Conservation (phyloP, 2,329 filamentous ascomycete genomes). For the Fusarium humuli region DNA sequence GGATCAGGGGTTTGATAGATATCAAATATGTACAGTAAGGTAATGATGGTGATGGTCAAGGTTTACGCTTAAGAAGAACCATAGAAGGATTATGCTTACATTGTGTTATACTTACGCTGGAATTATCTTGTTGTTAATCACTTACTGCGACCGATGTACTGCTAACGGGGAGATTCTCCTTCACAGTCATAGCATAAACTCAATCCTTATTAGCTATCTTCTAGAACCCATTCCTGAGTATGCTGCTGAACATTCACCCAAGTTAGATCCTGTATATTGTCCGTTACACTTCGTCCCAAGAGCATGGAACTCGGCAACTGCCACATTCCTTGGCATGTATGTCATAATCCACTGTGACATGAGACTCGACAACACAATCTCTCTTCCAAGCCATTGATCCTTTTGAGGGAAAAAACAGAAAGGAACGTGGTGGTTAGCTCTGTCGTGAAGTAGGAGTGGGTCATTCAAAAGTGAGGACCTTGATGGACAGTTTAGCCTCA, state of each 20-base stretch:
- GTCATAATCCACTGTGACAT: slow-evolving; percentile 15
- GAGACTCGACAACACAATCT: slow-evolving; percentile 5
- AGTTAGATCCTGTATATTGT: background rate
- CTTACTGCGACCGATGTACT: background rate
- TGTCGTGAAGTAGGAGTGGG: slow-evolving; percentile 37
- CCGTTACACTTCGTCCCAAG: slow-evolving; percentile 11
- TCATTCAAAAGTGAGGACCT: slow-evolving; percentile 48
- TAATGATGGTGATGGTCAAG: background rate
- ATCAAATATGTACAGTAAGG: background rate
- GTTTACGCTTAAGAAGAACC: slow-evolving; percentile 1
- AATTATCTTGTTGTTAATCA: background rate
- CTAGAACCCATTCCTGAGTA: background rate
- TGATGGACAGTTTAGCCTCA: slow-evolving; percentile 43
- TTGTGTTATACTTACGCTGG: background rate
- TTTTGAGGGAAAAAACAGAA: background rate
- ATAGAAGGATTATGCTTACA: background rate
- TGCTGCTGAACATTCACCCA: background rate
- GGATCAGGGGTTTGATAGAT: slow-evolving; percentile 7
- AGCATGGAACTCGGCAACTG: slow-evolving; percentile 34
- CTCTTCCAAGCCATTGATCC: background rate
- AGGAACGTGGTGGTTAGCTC: slow-evolving; percentile 8
- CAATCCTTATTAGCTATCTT: background rate
- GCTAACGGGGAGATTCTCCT: slow-evolving; percentile 4
- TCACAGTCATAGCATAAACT: background rate
- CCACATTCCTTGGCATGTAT: slow-evolving; percentile 32